Conservation (phyloP, 306 rosid genomes). For the Inga leiocalycina region DNA sequence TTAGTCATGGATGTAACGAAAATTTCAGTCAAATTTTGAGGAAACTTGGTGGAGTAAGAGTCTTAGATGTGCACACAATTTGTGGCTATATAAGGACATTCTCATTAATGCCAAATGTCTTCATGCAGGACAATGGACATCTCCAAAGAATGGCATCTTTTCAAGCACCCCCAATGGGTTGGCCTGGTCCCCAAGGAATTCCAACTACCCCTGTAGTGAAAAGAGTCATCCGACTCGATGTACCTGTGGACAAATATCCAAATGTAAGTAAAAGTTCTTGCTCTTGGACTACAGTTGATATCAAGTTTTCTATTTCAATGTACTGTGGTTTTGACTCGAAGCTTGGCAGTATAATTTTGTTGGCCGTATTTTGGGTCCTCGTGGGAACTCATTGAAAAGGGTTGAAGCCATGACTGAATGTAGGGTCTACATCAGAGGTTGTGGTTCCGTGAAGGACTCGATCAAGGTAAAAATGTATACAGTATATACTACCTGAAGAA, state of each 20-base stretch:
- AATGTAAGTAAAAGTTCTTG: slow-evolving; percentile 54
- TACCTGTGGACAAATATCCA: slow-evolving; percentile 89
- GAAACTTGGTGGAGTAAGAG: slow-evolving; percentile 27
- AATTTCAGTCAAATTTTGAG: slow-evolving; percentile 11
- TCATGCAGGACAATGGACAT: slow-evolving; percentile 69
- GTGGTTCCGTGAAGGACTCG: slow-evolving; percentile 89
- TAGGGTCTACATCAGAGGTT: slow-evolving; percentile 89
- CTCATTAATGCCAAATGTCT: slow-evolving; percentile 28
- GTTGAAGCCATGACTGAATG: slow-evolving; percentile 94
- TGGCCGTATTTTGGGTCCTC: slow-evolving; percentile 94
- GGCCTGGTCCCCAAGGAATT: slow-evolving; percentile 79
- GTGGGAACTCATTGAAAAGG: slow-evolving; percentile 92
- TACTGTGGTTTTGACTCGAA: slow-evolving; percentile 38
- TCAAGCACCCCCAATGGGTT: slow-evolving; percentile 66
- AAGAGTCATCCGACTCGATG: slow-evolving; percentile 83
- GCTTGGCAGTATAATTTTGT: slow-evolving; percentile 88
- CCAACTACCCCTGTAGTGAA: slow-evolving; percentile 74
- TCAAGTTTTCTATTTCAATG: slow-evolving; percentile 31
- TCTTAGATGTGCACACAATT: slow-evolving; percentile 23
- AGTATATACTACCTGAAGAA: slow-evolving; percentile 15
- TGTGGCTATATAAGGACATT: slow-evolving; percentile 5
- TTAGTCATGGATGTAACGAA: neutral
- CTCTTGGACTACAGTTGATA: neutral
- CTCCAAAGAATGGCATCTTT: slow-evolving; percentile 59
- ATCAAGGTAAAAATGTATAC: slow-evolving; percentile 61